These are phyloP conservation scores for Trichoderma endophyticum DNA, from an alignment of 2,329 filamentous ascomycete species.

Conservation along the genomic window DNA sequence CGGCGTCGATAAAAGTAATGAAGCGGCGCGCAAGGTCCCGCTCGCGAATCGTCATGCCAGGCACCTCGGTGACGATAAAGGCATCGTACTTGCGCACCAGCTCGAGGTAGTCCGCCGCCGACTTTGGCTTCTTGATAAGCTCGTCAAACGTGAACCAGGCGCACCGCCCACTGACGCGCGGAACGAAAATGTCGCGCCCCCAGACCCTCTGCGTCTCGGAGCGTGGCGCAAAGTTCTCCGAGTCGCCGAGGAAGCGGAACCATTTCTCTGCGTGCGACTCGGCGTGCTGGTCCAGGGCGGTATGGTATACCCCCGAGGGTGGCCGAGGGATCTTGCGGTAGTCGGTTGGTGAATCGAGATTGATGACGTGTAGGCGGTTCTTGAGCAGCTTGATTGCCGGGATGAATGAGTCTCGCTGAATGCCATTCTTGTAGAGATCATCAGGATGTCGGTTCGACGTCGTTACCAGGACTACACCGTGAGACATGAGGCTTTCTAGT, in stretches of 20 bases:
- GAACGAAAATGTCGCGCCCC: constrained; percentile 87
- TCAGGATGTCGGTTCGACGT: constrained; percentile 96
- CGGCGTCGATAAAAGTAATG: constrained; percentile 96
- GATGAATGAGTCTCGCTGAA: constrained; percentile 92
- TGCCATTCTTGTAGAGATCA: constrained; percentile 96
- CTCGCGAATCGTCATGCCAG: constrained; percentile 82
- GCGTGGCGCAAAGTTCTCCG: constrained; percentile 70
- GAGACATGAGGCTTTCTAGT: constrained; percentile 87
- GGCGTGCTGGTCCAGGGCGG: constrained; percentile 76
- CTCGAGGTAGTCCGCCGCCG: constrained; percentile 93
- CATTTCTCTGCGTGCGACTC: constrained; percentile 83
- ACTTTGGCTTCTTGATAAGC: constrained; percentile 81
- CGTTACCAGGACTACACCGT: constrained; percentile 93
- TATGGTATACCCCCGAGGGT: constrained; percentile 90
- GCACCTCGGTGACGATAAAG: constrained; percentile 88
- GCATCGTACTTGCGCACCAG: constrained; percentile 85
- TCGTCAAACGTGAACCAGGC: constrained; percentile 93
- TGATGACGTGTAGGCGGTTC: constrained; percentile 78
- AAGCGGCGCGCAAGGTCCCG: constrained; percentile 88
- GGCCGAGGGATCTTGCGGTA: constrained; percentile 96
- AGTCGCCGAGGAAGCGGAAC: constrained; percentile 92
- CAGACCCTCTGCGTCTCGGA: constrained; percentile 79
- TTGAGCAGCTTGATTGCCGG: constrained; percentile 94
- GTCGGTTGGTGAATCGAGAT: constrained; percentile 91
- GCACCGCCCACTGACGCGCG: constrained; percentile 79